Conservation (phyloP, 23 red algal species). For the Cyanidium caldarium region DNA sequence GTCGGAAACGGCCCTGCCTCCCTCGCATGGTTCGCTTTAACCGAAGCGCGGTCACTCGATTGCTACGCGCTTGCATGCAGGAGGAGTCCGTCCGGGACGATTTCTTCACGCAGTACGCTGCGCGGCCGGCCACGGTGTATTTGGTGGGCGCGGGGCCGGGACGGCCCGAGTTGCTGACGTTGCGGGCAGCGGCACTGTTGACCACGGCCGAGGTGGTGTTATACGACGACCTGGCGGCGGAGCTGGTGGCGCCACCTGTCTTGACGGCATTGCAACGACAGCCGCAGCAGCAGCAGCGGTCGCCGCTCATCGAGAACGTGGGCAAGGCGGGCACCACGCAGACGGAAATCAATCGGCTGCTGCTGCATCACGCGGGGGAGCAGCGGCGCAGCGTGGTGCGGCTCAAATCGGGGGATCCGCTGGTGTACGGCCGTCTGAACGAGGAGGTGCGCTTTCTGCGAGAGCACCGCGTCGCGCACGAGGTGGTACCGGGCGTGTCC, state of each 20-base stretch:
- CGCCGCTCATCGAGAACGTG: background rate
- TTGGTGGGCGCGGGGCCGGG: conserved; percentile 88
- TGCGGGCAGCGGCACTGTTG: conserved; percentile 36
- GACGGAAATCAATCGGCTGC: conserved; percentile 33
- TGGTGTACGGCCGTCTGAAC: conserved; percentile 50
- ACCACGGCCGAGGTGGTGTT: conserved; percentile 56
- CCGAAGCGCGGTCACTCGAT: too few relatives aligned
- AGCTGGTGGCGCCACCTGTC: background rate
- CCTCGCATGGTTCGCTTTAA: too few relatives aligned
- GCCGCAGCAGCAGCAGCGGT: background rate
- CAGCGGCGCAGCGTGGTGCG: conserved; percentile 22
- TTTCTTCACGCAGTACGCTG: background rate
- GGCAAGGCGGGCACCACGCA: conserved; percentile 39
- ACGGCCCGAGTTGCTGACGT: conserved; percentile 43
- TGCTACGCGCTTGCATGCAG: too few relatives aligned
- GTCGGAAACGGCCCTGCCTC: too few relatives aligned
- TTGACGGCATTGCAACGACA: background rate
- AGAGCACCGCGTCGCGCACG: background rate
- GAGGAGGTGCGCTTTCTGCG: conserved; percentile 55
- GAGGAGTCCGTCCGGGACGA: too few relatives aligned
- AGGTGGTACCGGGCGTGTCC: conserved; percentile 1
- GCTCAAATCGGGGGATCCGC: conserved; percentile 84
- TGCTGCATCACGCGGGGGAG: conserved; percentile 4
- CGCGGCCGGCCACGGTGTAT: conserved; percentile 21
- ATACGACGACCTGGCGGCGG: conserved; percentile 71